These are phyloP conservation scores for Sphagnum magellanicum DNA, from an alignment of 228 moss, liverwort and hornwort genomes.

Conservation along the genomic window DNA sequence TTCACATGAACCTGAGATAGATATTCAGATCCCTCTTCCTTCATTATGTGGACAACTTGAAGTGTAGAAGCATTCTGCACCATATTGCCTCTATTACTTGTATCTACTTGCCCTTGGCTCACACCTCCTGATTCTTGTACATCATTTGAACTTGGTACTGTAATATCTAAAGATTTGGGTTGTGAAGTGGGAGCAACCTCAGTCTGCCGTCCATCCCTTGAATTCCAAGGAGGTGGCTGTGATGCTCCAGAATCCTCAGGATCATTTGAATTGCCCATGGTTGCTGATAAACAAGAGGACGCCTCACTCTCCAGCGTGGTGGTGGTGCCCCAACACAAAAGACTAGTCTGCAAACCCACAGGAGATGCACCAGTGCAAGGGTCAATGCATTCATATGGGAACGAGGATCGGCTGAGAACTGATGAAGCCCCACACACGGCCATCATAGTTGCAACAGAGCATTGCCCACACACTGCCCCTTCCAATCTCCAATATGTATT, in stretches of 20 bases:
- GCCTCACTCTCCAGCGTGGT: constrained; percentile 31
- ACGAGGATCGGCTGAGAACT: constrained; percentile 37
- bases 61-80: constrained; percentile 6
- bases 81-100: constrained; percentile 3
- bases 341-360: constrained; percentile 19
- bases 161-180: constrained; percentile 36
- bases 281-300: constrained; percentile 54
- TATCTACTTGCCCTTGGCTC: constrained; percentile 4
- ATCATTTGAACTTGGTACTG: constrained; percentile 38
- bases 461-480: constrained; percentile 26
- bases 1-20: constrained; percentile 1
- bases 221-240: constrained; percentile 32
- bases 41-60: not conserved
- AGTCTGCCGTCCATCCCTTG: constrained; percentile 11
- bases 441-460: constrained; percentile 36
- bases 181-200: constrained; percentile 1
- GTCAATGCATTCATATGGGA: constrained; percentile 53
- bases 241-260: constrained; percentile 57
- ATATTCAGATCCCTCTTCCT: constrained; percentile 4
- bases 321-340: constrained; percentile 20
- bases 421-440: constrained; percentile 54
- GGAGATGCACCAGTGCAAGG: constrained; percentile 38
- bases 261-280: constrained; percentile 52
- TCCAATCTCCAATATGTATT: not conserved
- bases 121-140: constrained; percentile 15